Evolutionary conservation across 495 filamentous ascomycete species (phyloP).

Genomic region (Articulospora tetracladia): DNA sequence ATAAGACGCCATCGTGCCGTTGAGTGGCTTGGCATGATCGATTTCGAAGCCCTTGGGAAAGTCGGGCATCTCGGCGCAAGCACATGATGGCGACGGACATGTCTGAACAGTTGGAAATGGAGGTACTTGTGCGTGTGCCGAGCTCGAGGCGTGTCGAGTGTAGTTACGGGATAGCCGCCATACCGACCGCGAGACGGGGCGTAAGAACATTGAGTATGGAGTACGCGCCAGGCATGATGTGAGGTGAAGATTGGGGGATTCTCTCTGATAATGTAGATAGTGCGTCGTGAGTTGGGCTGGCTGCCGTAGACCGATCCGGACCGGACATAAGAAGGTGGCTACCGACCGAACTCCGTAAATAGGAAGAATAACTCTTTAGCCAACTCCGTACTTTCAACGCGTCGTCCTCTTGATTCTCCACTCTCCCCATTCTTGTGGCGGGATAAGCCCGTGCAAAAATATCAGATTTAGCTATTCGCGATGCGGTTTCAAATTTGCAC

Average conservation of each 20-base stretch:
- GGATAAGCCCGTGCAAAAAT: too few species aligned
- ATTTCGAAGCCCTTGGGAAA: conserved; percentile 71
- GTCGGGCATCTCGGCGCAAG: conserved; percentile 59
- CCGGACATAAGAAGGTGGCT: neutral
- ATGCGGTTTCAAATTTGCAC: too few species aligned
- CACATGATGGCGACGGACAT: conserved; percentile 70
- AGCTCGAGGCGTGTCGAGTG: neutral
- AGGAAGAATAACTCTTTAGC: too few species aligned
- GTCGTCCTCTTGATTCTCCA: too few species aligned
- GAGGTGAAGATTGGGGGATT: neutral
- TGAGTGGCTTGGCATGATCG: conserved; percentile 63
- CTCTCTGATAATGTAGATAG: neutral
- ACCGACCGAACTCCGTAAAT: neutral
- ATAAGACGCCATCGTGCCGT: conserved; percentile 75
- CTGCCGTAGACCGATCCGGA: too few species aligned
- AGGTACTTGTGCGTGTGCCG: neutral
- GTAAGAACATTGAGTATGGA: conserved; percentile 31
- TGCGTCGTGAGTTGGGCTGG: too few species aligned
- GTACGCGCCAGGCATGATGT: neutral
- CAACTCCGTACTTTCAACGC: too few species aligned
- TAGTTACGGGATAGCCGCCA: neutral
- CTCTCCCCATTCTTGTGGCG: too few species aligned
- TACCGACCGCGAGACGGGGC: conserved; percentile 12
- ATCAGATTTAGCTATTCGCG: too few species aligned
- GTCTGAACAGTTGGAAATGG: conserved; percentile 21